Evolutionary conservation across 257 asterid genomes (phyloP).

Genomic region (Petrea volubilis): DNA sequence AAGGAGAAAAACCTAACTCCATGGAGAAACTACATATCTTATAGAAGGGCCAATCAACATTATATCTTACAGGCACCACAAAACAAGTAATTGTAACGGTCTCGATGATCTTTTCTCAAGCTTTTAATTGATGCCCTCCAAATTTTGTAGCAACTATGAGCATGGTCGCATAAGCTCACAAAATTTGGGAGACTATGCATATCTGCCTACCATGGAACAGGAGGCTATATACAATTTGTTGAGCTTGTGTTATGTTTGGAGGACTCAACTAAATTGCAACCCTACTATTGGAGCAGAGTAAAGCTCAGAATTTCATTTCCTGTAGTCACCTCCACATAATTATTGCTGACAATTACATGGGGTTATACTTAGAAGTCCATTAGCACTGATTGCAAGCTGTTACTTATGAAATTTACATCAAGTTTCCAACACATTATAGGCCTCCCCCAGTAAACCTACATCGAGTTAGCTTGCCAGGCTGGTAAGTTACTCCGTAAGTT

Average conservation of each 20-base stretch:
- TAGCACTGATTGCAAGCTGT: background rate
- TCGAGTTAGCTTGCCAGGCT: background rate
- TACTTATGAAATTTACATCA: background rate
- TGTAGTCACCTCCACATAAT: background rate
- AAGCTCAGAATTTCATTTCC: background rate
- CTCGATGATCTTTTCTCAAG: background rate
- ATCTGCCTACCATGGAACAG: background rate
- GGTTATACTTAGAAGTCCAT: background rate
- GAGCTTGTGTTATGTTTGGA: background rate
- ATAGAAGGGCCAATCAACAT: background rate
- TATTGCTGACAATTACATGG: background rate
- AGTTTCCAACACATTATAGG: background rate
- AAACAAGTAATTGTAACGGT: background rate
- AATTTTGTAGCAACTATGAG: background rate
- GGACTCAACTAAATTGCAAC: background rate
- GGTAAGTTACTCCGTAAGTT: background rate
- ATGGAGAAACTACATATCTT: background rate
- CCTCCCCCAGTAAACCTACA: background rate
- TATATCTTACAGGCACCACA: conserved; percentile 15
- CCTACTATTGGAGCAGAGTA: background rate
- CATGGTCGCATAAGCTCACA: background rate
- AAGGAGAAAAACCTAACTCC: background rate
- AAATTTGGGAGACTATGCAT: background rate
- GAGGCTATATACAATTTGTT: background rate
- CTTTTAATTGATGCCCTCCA: background rate